Evolutionary conservation across 31 red algal species (phyloP).

Genomic region (Porphyra umbilicalis): DNA sequence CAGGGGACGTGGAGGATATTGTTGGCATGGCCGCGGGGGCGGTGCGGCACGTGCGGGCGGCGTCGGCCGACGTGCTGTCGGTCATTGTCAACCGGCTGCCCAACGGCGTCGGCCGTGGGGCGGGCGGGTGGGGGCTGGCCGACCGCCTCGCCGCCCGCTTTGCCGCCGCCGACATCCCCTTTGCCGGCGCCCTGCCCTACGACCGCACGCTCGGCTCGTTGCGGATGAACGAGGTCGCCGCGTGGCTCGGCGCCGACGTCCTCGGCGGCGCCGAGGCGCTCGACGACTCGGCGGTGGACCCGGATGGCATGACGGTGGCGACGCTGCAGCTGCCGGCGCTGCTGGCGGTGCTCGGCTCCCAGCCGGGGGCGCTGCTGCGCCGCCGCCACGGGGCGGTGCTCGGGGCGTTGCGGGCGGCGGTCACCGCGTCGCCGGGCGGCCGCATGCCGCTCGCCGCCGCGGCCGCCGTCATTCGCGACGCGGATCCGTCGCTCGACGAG

Average conservation of each 20-base stretch:
- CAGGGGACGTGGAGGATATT: not conserved
- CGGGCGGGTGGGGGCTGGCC: not conserved
- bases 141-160: not conserved
- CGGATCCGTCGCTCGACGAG: not conserved
- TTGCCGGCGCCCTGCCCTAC: not conserved
- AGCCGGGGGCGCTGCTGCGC: not conserved
- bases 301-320: not conserved
- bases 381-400: not conserved
- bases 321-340: not conserved
- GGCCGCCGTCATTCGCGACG: not conserved
- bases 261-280: not conserved
- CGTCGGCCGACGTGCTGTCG: not conserved
- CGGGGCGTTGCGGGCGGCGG: not conserved
- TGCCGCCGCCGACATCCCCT: not conserved
- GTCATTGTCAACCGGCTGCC: not conserved
- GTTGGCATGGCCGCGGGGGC: not conserved
- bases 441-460: not conserved
- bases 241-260: not conserved
- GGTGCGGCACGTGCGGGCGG: not conserved
- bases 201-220: not conserved
- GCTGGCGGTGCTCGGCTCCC: not conserved
- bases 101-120: not conserved
- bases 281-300: not conserved
- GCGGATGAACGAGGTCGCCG: not conserved
- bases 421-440: not conserved